Percentiles rank a stretch among this genome's conserved stretches.
phyloP scores from a whole-genome alignment of 768 basidiomycete species.

The Tricholoma furcatifolium region DNA sequence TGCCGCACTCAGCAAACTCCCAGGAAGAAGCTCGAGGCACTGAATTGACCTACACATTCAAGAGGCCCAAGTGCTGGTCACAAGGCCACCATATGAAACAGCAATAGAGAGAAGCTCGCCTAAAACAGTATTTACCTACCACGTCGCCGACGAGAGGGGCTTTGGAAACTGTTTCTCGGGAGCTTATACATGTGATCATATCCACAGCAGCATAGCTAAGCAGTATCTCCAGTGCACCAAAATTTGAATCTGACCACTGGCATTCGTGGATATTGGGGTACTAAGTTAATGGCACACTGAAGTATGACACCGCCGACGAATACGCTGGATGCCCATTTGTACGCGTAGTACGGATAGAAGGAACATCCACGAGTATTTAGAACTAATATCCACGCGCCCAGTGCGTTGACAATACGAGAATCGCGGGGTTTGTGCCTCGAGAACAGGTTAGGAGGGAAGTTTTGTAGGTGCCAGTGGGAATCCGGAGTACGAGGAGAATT shows the following conservation, averaged over 20 bases:
- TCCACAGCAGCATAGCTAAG: background rate
- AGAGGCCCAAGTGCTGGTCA: slow-evolving; percentile 9
- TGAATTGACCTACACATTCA: slow-evolving; percentile 9
- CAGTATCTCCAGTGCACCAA: background rate
- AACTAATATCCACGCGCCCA: background rate
- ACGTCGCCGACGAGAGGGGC: slow-evolving; percentile 8
- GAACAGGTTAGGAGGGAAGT: background rate
- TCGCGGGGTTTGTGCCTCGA: slow-evolving; percentile 2
- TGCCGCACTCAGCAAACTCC: slow-evolving; percentile 1
- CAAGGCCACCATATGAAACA: slow-evolving; percentile 17
- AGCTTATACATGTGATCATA: background rate
- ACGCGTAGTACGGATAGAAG: slow-evolving; percentile 7
- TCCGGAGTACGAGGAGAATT: slow-evolving; percentile 8
- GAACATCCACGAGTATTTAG: slow-evolving; percentile 1
- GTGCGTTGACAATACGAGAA: background rate
- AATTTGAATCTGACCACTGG: background rate
- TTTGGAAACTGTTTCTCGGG: background rate
- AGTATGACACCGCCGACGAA: background rate
- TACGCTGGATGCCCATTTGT: background rate
- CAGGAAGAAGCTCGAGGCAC: slow-evolving; percentile 19
- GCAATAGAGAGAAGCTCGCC: slow-evolving; percentile 6
- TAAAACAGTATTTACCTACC: slow-evolving; percentile 3
- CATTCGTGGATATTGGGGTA: slow-evolving; percentile 6
- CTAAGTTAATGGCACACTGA: slow-evolving; percentile 6
- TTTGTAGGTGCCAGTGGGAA: slow-evolving; percentile 3